Percentiles rank a stretch among this genome's conserved stretches.
These are phyloP conservation scores for Kodamaea kaohsiungensis DNA, from an alignment of 805 yeast genomes.

Conservation along the genomic window DNA sequence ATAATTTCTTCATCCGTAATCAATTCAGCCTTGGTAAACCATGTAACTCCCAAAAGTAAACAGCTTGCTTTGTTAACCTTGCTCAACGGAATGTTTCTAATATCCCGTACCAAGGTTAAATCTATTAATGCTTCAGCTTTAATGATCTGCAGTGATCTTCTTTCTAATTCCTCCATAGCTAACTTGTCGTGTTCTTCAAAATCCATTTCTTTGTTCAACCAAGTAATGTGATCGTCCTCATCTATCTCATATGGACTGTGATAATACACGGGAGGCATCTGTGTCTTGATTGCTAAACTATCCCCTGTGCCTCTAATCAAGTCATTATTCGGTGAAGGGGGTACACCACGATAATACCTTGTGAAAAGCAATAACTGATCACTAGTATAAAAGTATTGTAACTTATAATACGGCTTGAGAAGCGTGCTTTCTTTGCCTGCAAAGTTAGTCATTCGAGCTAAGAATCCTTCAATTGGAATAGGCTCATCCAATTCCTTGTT, in stretches of 20 bases:
- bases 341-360: constrained; percentile 55
- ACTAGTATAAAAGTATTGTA: constrained; percentile 64
- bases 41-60: constrained; percentile 26
- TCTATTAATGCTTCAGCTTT: constrained; percentile 66
- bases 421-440: constrained; percentile 42
- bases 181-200: constrained; percentile 51
- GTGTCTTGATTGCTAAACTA: not conserved
- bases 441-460: constrained; percentile 55
- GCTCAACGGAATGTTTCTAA: constrained; percentile 33
- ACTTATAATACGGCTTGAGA: constrained; percentile 47
- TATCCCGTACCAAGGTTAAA: constrained; percentile 46
- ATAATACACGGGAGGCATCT: constrained; percentile 34
- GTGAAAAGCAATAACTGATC: constrained; percentile 63
- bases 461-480: constrained; percentile 77
- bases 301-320: constrained; percentile 12
- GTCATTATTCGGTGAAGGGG: constrained; percentile 52
- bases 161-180: constrained; percentile 66
- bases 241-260: constrained; percentile 59
- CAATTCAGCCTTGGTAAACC: constrained; percentile 28
- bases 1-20: constrained; percentile 29
- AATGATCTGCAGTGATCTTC: constrained; percentile 56
- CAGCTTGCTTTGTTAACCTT: constrained; percentile 25
- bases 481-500: constrained; percentile 51
- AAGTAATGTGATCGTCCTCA: constrained; percentile 51
- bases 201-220: constrained; percentile 57